A percentile compares a stretch with the other conserved stretches of the same genome.
Conservation (phyloP, 192 early-diverging fungal species). For the Linnemannia elongata region DNA sequence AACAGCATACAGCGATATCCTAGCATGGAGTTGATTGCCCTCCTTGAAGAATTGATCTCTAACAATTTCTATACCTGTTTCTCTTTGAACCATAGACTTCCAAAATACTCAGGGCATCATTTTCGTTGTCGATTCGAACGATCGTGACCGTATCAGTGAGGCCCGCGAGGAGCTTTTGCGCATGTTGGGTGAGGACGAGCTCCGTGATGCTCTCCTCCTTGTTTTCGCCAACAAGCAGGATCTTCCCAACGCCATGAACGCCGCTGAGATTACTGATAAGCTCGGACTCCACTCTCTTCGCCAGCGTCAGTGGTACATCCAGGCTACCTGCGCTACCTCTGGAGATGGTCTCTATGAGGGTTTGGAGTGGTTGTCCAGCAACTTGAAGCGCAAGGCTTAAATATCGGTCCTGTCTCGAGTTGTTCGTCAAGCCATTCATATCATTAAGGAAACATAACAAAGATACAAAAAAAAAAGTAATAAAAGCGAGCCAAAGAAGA, state of each 20-base stretch:
- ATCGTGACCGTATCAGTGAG: slow-evolving; percentile 93
- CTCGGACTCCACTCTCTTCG: slow-evolving; percentile 87
- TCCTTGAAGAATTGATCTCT: not conserved
- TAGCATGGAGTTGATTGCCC: not conserved
- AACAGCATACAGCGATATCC: not conserved
- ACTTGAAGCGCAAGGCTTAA: slow-evolving; percentile 67
- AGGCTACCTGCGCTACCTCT: slow-evolving; percentile 90
- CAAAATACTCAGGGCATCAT: slow-evolving; percentile 97
- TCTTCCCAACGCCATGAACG: slow-evolving; percentile 95
- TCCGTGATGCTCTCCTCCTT: slow-evolving; percentile 89
- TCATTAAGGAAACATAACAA: slow-evolving; percentile 18
- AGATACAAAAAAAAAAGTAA: slow-evolving; percentile 23
- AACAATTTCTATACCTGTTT: not conserved
- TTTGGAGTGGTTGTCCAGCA: slow-evolving; percentile 91
- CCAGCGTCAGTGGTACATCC: slow-evolving; percentile 93
- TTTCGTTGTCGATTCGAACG: slow-evolving; percentile 97
- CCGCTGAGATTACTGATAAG: slow-evolving; percentile 93
- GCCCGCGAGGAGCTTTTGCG: slow-evolving; percentile 94
- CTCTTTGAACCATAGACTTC: slow-evolving; percentile 74
- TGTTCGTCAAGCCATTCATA: not conserved
- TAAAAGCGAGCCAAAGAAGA: slow-evolving; percentile 13
- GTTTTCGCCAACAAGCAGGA: slow-evolving; percentile 99
- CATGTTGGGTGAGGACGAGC: slow-evolving; percentile 96
- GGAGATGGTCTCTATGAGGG: slow-evolving; percentile 99
- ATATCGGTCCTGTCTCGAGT: not conserved